Percentiles rank a stretch among this genome's conserved stretches.
These are phyloP conservation scores for Mallotus japonicus DNA, from an alignment of 441 rosid genomes.

Conservation along the genomic window DNA sequence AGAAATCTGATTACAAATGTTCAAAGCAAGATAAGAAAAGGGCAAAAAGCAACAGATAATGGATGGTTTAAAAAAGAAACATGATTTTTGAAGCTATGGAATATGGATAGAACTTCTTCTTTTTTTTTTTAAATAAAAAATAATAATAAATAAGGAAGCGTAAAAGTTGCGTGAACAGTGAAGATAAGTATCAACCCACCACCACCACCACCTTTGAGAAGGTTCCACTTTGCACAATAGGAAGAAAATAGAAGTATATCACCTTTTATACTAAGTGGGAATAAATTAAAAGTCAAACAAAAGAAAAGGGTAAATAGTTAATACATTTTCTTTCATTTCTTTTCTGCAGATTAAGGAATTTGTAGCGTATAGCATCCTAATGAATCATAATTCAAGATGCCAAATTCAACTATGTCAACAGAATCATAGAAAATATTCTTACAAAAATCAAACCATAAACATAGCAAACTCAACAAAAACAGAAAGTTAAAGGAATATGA, in stretches of 20 bases:
- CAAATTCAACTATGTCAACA: background rate
- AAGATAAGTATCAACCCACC: conserved; percentile 32
- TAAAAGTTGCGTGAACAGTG: background rate
- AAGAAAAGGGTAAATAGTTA: background rate
- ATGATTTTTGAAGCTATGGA: background rate
- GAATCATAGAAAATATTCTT: background rate
- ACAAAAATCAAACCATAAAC: background rate
- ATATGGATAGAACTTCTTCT: background rate
- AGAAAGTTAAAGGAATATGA: conserved; percentile 9
- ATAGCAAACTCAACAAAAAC: background rate
- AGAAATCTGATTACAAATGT: background rate
- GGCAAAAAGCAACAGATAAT: background rate
- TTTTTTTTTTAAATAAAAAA: background rate
- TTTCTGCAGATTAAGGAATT: conserved; percentile 1
- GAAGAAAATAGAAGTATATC: conserved; percentile 3
- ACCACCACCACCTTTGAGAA: background rate
- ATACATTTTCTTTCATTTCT: background rate
- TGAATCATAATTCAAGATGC: background rate
- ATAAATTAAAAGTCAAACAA: conserved; percentile 8
- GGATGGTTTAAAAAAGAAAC: background rate
- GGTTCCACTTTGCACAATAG: conserved; percentile 19
- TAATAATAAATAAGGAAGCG: background rate
- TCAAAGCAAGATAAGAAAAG: background rate
- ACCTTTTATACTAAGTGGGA: conserved; percentile 23
- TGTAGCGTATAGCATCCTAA: background rate